These are phyloP conservation scores for Ophiostoma sp. DNA, from an alignment of 2,329 filamentous ascomycete genomes.

Conservation along the genomic window DNA sequence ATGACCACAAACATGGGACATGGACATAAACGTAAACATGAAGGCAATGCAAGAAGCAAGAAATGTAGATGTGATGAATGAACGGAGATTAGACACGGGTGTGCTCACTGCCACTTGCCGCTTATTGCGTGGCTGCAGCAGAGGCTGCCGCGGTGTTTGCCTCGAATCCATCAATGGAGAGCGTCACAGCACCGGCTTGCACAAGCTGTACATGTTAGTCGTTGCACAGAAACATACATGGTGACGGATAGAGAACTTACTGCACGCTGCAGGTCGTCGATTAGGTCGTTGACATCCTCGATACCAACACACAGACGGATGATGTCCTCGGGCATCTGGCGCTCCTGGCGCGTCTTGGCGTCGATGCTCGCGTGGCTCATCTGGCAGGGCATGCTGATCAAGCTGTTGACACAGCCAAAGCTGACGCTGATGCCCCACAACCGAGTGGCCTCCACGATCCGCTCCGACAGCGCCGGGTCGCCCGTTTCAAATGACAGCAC, in stretches of 20 bases:
- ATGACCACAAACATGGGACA: background rate
- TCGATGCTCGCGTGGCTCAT: constrained; percentile 99
- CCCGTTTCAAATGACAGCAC: constrained; percentile 96
- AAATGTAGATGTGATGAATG: background rate
- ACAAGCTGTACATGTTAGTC: constrained; percentile 56
- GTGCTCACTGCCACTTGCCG: background rate
- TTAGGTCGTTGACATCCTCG: constrained; percentile 83
- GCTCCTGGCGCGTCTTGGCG: constrained; percentile 80
- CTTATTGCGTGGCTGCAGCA: background rate
- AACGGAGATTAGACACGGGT: background rate
- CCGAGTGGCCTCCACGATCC: constrained; percentile 87
- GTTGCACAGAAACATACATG: too few species aligned
- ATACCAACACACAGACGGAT: constrained; percentile 95
- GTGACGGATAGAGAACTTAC: constrained; percentile 50
- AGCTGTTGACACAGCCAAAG: constrained; percentile 95
- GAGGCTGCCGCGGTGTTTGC: constrained; percentile 40
- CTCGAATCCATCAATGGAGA: constrained; percentile 76
- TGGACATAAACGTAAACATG: background rate
- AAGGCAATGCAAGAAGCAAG: background rate
- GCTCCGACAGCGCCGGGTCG: constrained; percentile 72
- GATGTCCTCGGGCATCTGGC: constrained; percentile 92
- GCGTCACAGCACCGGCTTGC: constrained; percentile 85
- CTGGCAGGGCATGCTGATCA: constrained; percentile 98
- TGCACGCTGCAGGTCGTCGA: constrained; percentile 86
- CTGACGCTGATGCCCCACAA: constrained; percentile 95